These are phyloP conservation scores for Yamadazyma aaseri DNA, from an alignment of 1,139 yeast genomes.

Conservation along the genomic window DNA sequence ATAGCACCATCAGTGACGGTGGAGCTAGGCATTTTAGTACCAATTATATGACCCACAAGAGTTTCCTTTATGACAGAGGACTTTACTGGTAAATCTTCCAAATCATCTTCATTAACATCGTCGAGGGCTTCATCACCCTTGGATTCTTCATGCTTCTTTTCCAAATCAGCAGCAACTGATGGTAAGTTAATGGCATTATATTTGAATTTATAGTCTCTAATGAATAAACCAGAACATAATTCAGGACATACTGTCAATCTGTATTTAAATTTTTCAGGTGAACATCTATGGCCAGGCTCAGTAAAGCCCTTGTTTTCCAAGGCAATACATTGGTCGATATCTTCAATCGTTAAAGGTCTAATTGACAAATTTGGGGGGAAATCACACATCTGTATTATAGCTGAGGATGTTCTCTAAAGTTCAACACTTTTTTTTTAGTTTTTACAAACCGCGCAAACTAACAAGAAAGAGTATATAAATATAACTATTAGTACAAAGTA, in stretches of 20 bases:
- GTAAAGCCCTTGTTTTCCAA: slow-evolving; percentile 69
- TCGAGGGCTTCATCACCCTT: slow-evolving; percentile 25
- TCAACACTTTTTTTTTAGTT: neutral
- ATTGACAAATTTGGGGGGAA: slow-evolving; percentile 67
- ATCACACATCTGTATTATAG: too few species aligned
- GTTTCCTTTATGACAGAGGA: slow-evolving; percentile 60
- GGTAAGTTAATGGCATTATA: slow-evolving; percentile 48
- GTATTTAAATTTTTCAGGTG: slow-evolving; percentile 62
- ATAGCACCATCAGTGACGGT: slow-evolving; percentile 64
- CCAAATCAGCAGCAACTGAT: slow-evolving; percentile 37
- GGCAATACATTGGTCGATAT: slow-evolving; percentile 56
- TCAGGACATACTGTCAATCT: slow-evolving; percentile 85
- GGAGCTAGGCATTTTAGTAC: slow-evolving; percentile 63
- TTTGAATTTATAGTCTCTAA: slow-evolving; percentile 58
- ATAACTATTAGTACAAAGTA: neutral
- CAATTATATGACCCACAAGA: slow-evolving; percentile 80
- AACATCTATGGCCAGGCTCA: slow-evolving; percentile 61
- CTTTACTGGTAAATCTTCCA: slow-evolving; percentile 44
- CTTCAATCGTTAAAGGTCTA: slow-evolving; percentile 76
- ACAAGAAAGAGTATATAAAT: too few species aligned
- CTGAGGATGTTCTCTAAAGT: too few species aligned
- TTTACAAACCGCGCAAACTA: too few species aligned
- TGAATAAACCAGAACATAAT: slow-evolving; percentile 81
- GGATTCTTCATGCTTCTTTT: slow-evolving; percentile 25
- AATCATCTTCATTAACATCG: slow-evolving; percentile 28